Conservation (phyloP, 2,329 filamentous ascomycete genomes). For the Ploettnerulaceae sp. region DNA sequence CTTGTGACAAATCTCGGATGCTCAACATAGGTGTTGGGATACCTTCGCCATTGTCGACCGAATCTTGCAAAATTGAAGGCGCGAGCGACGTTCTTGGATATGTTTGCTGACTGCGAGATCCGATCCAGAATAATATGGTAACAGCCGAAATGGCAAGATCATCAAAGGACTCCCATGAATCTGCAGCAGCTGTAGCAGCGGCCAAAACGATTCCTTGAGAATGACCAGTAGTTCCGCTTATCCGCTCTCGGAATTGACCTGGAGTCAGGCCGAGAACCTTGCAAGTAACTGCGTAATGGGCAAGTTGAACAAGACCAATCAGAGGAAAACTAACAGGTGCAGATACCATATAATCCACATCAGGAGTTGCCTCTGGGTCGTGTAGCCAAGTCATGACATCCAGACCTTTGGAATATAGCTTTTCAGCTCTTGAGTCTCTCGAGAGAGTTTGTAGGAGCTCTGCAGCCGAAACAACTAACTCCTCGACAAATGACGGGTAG, state of each 20-base stretch:
- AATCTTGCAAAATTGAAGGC: constrained; percentile 86
- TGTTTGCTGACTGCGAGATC: constrained; percentile 91
- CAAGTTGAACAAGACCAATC: constrained; percentile 92
- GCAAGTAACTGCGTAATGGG: constrained; percentile 93
- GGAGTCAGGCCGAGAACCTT: constrained; percentile 86
- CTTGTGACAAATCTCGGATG: constrained; percentile 83
- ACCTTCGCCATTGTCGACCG: constrained; percentile 91
- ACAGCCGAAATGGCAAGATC: constrained; percentile 74
- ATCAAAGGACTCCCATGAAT: constrained; percentile 89
- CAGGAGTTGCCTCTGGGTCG: constrained; percentile 82
- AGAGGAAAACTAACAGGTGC: constrained; percentile 93
- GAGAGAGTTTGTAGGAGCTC: constrained; percentile 83
- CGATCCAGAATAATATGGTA: constrained; percentile 97
- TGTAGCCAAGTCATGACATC: constrained; percentile 93
- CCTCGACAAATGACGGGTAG: constrained; percentile 85
- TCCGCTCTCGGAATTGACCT: constrained; percentile 76
- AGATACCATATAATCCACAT: constrained; percentile 89
- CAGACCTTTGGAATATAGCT: constrained; percentile 95
- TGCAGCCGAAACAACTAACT: constrained; percentile 75
- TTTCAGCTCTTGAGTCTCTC: constrained; percentile 79
- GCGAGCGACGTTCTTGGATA: constrained; percentile 94
- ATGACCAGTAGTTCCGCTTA: constrained; percentile 88
- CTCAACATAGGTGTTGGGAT: constrained; percentile 95
- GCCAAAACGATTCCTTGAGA: constrained; percentile 95
- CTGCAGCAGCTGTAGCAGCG: constrained; percentile 82